Evolutionary conservation across 495 filamentous ascomycete species (phyloP), one percentile per base, ranked within the genome.

Genomic region (Gamarada debralockiae): DNA sequence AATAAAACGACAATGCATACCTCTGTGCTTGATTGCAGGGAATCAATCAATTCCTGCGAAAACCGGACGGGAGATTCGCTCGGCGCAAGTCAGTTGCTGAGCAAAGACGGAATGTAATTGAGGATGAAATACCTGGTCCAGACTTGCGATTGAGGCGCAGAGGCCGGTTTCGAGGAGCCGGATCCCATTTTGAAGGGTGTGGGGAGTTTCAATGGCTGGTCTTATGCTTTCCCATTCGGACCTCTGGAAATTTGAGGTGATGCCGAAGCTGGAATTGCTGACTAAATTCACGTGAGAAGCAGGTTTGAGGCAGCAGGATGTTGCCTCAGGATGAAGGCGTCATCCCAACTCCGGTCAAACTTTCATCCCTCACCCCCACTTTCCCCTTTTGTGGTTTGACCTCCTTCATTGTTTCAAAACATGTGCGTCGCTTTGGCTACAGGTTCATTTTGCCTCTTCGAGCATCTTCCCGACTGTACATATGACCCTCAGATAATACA

Each of bases 31-130:
- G 79, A 78, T 61, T 96, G 86, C 52, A 98, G 78, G 52, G 83
- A 80, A 39, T 93, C 81, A 51, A 95, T 77, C 63, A 98, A 76
- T 67, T 86, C 82, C 57, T 85, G 82, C 49, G 92, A 96, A 72
- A 97, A 90, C 59, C 87, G 84, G 62, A 96, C 78, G 50, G 92
- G 89, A 22, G 85, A 81, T 67, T 87, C 78, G 63, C 92, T 97
- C 67, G 22, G 22, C 37, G 18, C 18, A 29, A 10, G 23, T 55
- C 23, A 51, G 49, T 46, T 36, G 29, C 13, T 31, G 27, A 20
- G 14, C n/a, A n/a, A 9, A 20, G 18, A 2, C 20, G 29, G 14
- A 48, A 29, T 15, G 10, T 1, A 23, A 41, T 37, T 29, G 39
- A 31, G 18, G 23, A 50, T 7, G 33, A 47, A 40, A 46, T 55